phyloP scores from a whole-genome alignment of 768 basidiomycete species.

The Nidularia pulvinata region DNA sequence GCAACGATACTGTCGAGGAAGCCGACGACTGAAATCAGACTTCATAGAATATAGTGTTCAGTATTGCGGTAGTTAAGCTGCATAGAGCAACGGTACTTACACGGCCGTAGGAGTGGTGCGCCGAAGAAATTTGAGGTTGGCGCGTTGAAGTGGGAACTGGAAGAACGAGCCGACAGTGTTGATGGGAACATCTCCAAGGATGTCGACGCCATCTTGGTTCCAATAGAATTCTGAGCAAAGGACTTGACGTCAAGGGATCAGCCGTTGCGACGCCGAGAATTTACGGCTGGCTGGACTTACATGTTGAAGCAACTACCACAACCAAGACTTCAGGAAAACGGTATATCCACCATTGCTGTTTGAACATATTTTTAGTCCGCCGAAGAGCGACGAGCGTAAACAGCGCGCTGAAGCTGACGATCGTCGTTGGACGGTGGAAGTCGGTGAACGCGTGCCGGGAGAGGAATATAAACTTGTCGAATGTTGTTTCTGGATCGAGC shows the following conservation, averaged over 20 bases:
- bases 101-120: slow-evolving; percentile 86
- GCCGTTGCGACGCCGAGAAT: too few species aligned
- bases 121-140: slow-evolving; percentile 63
- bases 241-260: slow-evolving; percentile 38
- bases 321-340: slow-evolving; percentile 90
- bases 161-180: slow-evolving; percentile 63
- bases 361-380: slow-evolving; percentile 55
- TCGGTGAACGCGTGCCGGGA: slow-evolving; percentile 54
- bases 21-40: slow-evolving; percentile 81
- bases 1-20: slow-evolving; percentile 96
- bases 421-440: slow-evolving; percentile 64
- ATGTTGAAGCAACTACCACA: slow-evolving; percentile 80
- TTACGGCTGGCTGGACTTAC: slow-evolving; percentile 40
- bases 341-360: slow-evolving; percentile 68
- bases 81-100: slow-evolving; percentile 32
- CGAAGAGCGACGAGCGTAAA: slow-evolving; percentile 63
- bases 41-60: slow-evolving; percentile 17
- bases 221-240: slow-evolving; percentile 69
- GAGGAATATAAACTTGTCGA: slow-evolving; percentile 81
- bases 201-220: slow-evolving; percentile 79
- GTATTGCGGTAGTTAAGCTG: neutral
- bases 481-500: slow-evolving; percentile 62
- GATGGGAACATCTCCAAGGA: slow-evolving; percentile 79
- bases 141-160: slow-evolving; percentile 66
- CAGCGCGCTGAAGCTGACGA: slow-evolving; percentile 76